Base-by-base conservation (phyloP, 257 asterid genomes). In the Gentiana dahurica region DNA sequence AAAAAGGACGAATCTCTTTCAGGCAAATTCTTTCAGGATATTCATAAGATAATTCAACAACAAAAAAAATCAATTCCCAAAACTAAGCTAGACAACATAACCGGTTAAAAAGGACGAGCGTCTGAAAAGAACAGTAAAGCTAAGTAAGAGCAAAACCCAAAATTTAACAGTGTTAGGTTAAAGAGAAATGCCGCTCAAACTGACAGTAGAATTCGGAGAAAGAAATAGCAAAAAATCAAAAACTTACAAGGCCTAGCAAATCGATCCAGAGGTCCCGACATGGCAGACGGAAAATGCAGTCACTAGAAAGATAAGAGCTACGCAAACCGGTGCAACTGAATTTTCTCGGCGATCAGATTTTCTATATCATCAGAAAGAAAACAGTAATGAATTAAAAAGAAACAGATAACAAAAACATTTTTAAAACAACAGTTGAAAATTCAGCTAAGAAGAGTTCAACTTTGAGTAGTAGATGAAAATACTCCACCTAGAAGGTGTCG, bases 231-330 rank as follows among this genome's bases (percentile, higher is more conserved):
- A 52, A 44, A 24, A 24, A 24, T 24, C 6, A n/a, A 52, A 6
- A 43, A 73, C 97, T 86, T 58, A 86, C 95, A 86, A 67, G 94
- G 94, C 77, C 86, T 79, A 44, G 95, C 92, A 65, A 89, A 80
- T 53, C 92, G 87, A 73, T 89, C 97, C 77, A 89, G 70, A 37
- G 95, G 97, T 65, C 97, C 97, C 33, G 97, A 86, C 95, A 86
- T 86, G 58, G 62, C 66, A 65, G 66, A 41, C 49, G 56, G 24
- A 32, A 12, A 39, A 65, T 57, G 53, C 8, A 36, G 44, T 54
- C 51, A 57, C 52, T 39, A 51, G 3, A 35, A 44, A 35, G 60
- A 35, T 7, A 4, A 3, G 1, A 49, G 52, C 44, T 51, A 32
- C 36, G 13, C 48, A 24, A 8, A 53, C 57, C 66, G 36, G 38